Percentiles rank a stretch among this genome's conserved stretches.
Evolutionary conservation across 768 basidiomycete genomes (phyloP).

Genomic region (Cytidiella melzeri): DNA sequence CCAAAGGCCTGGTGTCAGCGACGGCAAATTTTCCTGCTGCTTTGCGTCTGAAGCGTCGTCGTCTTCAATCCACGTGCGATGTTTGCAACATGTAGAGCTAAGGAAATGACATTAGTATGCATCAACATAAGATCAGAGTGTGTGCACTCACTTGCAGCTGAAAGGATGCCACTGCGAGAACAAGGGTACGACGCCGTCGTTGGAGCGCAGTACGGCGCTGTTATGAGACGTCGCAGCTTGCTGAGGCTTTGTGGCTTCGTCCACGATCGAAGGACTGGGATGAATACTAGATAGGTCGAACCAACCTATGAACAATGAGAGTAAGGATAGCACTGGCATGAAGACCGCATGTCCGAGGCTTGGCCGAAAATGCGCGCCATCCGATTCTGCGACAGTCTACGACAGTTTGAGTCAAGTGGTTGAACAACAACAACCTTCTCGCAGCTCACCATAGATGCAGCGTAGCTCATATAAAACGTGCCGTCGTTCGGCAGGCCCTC

Average conservation of each 20-base stretch:
- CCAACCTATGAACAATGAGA: constrained; percentile 26
- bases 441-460: constrained; percentile 30
- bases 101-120: background rate
- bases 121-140: background rate
- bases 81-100: background rate
- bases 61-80: background rate
- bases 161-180: constrained; percentile 49
- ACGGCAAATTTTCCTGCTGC: background rate
- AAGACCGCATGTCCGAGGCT: constrained; percentile 1
- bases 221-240: constrained; percentile 7
- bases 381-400: background rate
- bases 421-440: background rate
- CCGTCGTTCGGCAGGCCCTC: constrained; percentile 33
- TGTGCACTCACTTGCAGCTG: constrained; percentile 33
- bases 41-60: background rate
- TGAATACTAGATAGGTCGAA: constrained; percentile 35
- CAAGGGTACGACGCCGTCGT: constrained; percentile 44
- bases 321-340: constrained; percentile 20
- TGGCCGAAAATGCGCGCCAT: background rate
- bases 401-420: background rate
- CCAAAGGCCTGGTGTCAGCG: constrained; percentile 35
- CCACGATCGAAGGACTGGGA: constrained; percentile 27
- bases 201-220: constrained; percentile 29
- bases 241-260: background rate
- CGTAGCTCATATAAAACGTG: constrained; percentile 40